Base-by-base conservation (phyloP, 2,329 filamentous ascomycete genomes). In the Mycosphaerella sp. region DNA sequence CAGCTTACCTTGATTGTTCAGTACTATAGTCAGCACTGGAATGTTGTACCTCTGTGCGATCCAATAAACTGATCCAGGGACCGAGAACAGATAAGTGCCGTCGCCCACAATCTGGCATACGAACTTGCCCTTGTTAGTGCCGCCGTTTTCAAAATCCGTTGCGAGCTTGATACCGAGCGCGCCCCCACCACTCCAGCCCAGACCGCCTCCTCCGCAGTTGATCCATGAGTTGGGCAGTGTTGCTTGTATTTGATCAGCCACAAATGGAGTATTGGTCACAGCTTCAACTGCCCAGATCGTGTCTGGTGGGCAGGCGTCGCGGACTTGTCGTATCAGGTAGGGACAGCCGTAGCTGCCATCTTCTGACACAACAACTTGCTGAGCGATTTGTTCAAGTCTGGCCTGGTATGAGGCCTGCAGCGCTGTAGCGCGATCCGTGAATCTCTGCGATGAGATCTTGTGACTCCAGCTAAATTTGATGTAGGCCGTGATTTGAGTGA, bases 211-310 rank as follows among this genome's bases (percentile, higher is more conserved):
- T 1, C 87, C 87, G 64, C 86, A 90, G 66, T 89, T 90, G 62
- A 91, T 81, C 84, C 84, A 89, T 0, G 80, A 82, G 0, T 86
- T 85, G 0, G 87, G 86, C 0, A 81, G 63, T 0, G 77, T 82
- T 2, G 81, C 77, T 60, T 82, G 81, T 6, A 93, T 71, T 57
- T 89, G 86, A 58, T 93, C 85, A 21, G 80, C 76, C 0, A 89
- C 81, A 25, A 82, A 78, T 0, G 68, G 68, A 0, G 83, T 82
- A 52, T 86, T 81, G 0, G 87, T 93, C 0, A 93, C 87, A 0
- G 87, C 82, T 69, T 93, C 87, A 39, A 93, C 74, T 2, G 82
- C 84, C 72, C 80, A 91, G 53, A 91, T 86, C 0, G 86, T 86
- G 58, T 86, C 81, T 28, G 68, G 58, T 0, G 84, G 84, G 34